Percentiles rank a stretch among this genome's conserved stretches.
These are phyloP conservation scores for Trametes gibbosa DNA, from an alignment of 768 basidiomycete species.

Conservation along the genomic window DNA sequence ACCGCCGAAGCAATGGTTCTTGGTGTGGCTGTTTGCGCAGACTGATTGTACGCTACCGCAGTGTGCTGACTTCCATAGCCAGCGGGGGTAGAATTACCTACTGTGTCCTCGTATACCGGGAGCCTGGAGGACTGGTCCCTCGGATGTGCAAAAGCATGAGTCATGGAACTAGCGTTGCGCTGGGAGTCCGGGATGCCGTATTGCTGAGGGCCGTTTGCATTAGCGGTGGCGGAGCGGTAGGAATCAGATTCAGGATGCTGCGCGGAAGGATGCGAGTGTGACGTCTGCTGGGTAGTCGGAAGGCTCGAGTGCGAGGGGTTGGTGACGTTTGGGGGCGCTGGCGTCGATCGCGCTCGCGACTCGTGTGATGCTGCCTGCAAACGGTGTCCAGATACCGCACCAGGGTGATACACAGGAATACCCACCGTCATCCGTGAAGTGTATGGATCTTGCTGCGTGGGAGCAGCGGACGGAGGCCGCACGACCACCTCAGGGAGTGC, in stretches of 20 bases:
- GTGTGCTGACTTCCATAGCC: background rate
- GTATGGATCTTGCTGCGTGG: background rate
- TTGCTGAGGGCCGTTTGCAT: background rate
- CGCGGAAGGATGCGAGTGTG: background rate
- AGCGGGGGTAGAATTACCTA: background rate
- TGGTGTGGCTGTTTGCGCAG: background rate
- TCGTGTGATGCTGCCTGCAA: constrained; percentile 3
- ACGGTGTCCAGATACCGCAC: background rate
- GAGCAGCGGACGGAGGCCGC: constrained; percentile 13
- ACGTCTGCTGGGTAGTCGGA: background rate
- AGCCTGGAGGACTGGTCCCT: constrained; percentile 5
- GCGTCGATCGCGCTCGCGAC: constrained; percentile 4
- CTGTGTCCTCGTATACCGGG: constrained; percentile 5
- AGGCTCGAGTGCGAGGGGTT: background rate
- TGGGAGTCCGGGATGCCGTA: background rate
- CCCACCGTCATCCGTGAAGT: constrained; percentile 4
- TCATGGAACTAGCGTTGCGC: background rate
- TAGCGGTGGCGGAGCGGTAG: background rate
- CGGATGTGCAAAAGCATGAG: background rate
- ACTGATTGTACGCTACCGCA: background rate
- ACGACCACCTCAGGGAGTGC: constrained; percentile 11
- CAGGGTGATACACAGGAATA: background rate
- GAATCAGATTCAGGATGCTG: background rate
- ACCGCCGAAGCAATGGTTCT: background rate
- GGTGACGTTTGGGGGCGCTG: background rate